phyloP scores from a whole-genome alignment of 176 grass and related monocot species.

The Canna indica region DNA sequence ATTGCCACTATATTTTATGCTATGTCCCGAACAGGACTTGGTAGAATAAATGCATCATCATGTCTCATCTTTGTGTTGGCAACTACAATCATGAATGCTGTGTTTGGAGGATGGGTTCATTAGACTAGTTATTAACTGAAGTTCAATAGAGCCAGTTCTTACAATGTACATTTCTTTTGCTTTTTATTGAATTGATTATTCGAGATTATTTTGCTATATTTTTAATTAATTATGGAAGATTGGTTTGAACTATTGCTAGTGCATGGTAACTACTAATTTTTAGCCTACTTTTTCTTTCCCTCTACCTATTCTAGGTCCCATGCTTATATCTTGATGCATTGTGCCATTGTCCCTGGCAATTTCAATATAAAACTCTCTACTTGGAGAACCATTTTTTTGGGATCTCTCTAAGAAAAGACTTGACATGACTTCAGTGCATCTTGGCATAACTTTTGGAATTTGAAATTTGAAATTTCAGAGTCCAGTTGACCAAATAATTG shows the following conservation, averaged over 20 bases:
- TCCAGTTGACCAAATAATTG: too few relatives aligned
- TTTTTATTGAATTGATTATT: background rate
- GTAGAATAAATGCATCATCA: background rate
- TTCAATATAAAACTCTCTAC: background rate
- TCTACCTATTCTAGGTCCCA: background rate
- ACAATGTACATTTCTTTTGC: background rate
- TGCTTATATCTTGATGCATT: background rate
- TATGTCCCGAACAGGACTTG: background rate
- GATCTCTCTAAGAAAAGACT: background rate
- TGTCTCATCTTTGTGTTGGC: background rate
- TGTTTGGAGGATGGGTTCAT: background rate
- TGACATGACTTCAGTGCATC: too few relatives aligned
- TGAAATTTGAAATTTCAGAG: too few relatives aligned
- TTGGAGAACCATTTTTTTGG: background rate
- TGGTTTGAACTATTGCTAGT: background rate
- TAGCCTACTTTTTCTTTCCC: background rate
- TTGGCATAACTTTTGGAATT: too few relatives aligned
- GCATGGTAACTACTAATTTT: background rate
- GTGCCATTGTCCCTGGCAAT: background rate
- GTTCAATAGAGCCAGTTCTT: background rate
- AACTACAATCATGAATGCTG: background rate
- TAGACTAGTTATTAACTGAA: background rate
- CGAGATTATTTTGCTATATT: background rate
- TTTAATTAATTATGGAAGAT: background rate
- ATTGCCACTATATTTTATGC: background rate